Base-by-base conservation (phyloP, 345 rosid genomes). In the Eucalyptus leucophloia region DNA sequence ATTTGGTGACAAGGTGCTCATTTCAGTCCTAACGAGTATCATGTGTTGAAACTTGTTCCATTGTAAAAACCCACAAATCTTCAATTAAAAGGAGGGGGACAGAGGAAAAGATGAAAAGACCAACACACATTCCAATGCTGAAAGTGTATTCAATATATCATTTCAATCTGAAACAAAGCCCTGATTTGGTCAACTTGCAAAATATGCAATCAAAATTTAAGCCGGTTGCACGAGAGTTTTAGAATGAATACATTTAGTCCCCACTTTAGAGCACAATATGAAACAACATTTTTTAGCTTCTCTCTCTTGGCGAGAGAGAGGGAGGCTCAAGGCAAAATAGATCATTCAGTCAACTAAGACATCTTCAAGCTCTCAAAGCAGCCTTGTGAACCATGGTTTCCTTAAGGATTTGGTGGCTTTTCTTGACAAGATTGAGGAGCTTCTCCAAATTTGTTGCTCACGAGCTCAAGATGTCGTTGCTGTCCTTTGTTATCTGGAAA, bases 381-480 rank as follows among this genome's bases (percentile, higher is more conserved):
- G 94, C 95, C 94, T 97, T 96, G 91, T 94, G 97, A 89, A 96
- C 96, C 98, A 96, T 97, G 49, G 97, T 96, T 90, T 97, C 96
- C 89, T 95, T 96, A 95, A 95, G 99, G 89, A 98, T 95, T 91
- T 96, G 98, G 90, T 95, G 98, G 94, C 96, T 97, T 96, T 95
- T 96, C 92, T 95, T 97, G 24, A 98, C 99, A 58, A 96, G 99
- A 93, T 98, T 97, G 51, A 98, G 96, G 90, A 97, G 94, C 93
- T 95, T 96, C 95, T 98, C 56, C 56, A 51, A 51, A 51, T 51
- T 51, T 51, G 23, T 51, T 2, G 4, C 56, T 51, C 56, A 51
- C 9, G 56, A 51, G 56, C 24, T 7, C 56, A 98, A 97, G 88
- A 98, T 93, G 92, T 95, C 99, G 49, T 96, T 97, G 93, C 96